These are phyloP conservation scores for Jamesozyma jinghongensis DNA, from an alignment of 805 yeast genomes.

Conservation along the genomic window DNA sequence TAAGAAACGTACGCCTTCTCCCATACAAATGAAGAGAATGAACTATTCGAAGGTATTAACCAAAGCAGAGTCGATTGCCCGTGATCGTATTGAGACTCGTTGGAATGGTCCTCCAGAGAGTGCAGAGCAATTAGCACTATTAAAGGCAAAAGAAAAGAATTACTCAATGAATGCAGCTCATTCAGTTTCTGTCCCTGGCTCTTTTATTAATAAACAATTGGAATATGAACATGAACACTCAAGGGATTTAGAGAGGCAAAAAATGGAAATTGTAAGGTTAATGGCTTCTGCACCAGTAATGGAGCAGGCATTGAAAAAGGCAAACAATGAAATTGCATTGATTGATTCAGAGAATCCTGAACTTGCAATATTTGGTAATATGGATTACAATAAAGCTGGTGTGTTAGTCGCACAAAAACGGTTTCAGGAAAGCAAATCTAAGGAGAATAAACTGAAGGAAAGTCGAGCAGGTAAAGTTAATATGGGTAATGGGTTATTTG, in stretches of 20 bases:
- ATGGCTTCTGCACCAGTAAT: conserved; percentile 33
- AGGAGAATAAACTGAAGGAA: conserved; percentile 27
- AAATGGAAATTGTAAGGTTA: conserved; percentile 2
- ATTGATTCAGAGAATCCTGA: conserved; percentile 1
- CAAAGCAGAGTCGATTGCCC: conserved; percentile 26
- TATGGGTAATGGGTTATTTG: conserved; percentile 80
- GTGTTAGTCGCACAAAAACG: conserved; percentile 66
- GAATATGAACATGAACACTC: conserved; percentile 28
- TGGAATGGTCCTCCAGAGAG: neutral
- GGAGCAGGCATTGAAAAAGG: conserved; percentile 34
- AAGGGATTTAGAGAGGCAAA: conserved; percentile 31
- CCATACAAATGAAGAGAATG: conserved; percentile 15
- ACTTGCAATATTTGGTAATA: conserved; percentile 28
- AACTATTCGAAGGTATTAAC: conserved; percentile 23
- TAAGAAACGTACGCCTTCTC: neutral
- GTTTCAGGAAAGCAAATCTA: conserved; percentile 39
- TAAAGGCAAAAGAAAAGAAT: neutral
- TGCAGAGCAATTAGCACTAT: neutral
- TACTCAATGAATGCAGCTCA: conserved; percentile 38
- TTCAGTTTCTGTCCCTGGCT: conserved; percentile 23
- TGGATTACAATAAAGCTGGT: conserved; percentile 61
- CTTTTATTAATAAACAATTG: neutral
- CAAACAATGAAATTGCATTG: neutral
- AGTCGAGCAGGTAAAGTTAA: conserved; percentile 43
- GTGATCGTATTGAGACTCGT: conserved; percentile 18